Conservation (phyloP, 495 filamentous ascomycete genomes). For the Xylaria scruposa region DNA sequence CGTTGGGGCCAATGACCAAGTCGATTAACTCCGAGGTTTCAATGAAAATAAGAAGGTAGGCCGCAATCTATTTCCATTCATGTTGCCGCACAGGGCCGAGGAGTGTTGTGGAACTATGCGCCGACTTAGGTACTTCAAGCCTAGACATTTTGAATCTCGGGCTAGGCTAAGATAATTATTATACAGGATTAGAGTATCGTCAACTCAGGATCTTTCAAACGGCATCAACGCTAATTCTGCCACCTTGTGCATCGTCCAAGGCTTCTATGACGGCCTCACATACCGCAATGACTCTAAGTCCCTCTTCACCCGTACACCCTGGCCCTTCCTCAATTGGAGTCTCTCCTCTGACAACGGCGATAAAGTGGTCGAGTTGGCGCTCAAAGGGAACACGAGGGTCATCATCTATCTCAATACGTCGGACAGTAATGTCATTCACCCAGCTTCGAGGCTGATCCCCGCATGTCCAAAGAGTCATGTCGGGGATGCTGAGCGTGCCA, state of each 20-base stretch:
- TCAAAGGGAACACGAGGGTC: constrained; percentile 55
- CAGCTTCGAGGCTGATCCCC: constrained; percentile 39
- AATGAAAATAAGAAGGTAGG: background rate
- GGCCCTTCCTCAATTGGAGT: constrained; percentile 39
- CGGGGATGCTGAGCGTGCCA: constrained; percentile 62
- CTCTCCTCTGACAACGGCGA: constrained; percentile 54
- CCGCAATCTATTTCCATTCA: background rate
- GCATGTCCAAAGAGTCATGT: constrained; percentile 63
- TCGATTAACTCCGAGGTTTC: background rate
- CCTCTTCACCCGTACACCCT: constrained; percentile 52
- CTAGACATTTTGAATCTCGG: background rate
- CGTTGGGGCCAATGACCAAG: background rate
- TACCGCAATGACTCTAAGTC: constrained; percentile 52
- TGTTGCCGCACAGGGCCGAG: too few species aligned
- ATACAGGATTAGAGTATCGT: background rate
- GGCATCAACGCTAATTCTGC: background rate
- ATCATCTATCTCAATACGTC: constrained; percentile 46
- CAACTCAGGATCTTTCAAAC: constrained; percentile 24
- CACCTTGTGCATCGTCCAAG: constrained; percentile 34
- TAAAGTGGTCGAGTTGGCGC: constrained; percentile 62
- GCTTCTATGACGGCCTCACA: constrained; percentile 51
- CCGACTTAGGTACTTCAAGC: background rate
- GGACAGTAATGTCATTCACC: constrained; percentile 38
- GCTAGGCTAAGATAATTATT: background rate
- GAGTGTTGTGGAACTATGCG: background rate